These are phyloP conservation scores for Podospora australis DNA, from an alignment of 495 filamentous ascomycete species.

Conservation along the genomic window DNA sequence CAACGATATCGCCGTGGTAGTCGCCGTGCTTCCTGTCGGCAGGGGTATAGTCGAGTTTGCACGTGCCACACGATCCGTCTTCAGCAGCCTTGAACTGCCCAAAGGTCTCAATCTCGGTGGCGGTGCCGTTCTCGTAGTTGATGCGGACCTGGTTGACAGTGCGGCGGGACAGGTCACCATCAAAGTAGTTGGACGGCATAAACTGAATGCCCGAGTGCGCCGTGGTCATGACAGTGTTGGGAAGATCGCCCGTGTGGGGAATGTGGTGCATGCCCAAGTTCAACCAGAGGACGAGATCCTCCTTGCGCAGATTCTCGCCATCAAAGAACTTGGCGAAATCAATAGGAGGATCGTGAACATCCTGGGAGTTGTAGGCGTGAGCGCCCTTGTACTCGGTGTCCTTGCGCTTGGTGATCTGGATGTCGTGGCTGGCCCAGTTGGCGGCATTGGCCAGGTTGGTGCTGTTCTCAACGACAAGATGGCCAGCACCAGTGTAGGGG, in stretches of 20 bases:
- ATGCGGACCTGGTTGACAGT: slow-evolving; percentile 39
- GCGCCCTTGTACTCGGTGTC: slow-evolving; percentile 46
- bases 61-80: slow-evolving; percentile 7
- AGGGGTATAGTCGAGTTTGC: slow-evolving; percentile 19
- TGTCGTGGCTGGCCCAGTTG: slow-evolving; percentile 43
- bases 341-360: slow-evolving; percentile 44
- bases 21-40: slow-evolving; percentile 23
- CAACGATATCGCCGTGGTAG: slow-evolving; percentile 40
- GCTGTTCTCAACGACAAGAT: slow-evolving; percentile 45
- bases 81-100: slow-evolving; percentile 21
- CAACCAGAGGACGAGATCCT: slow-evolving; percentile 51
- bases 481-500: slow-evolving; percentile 28
- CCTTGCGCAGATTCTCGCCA: slow-evolving; percentile 45
- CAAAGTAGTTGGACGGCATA: slow-evolving; percentile 39
- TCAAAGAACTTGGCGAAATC: slow-evolving; percentile 52
- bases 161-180: slow-evolving; percentile 15
- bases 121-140: slow-evolving; percentile 31
- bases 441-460: slow-evolving; percentile 41
- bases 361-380: slow-evolving; percentile 42
- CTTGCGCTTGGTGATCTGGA: slow-evolving; percentile 46
- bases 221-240: slow-evolving; percentile 47
- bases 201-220: slow-evolving; percentile 38
- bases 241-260: slow-evolving; percentile 49
- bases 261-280: slow-evolving; percentile 56
- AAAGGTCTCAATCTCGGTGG: slow-evolving; percentile 31